phyloP scores from a whole-genome alignment of 352 stramenopile species.

The Thraustotheca clavata region DNA sequence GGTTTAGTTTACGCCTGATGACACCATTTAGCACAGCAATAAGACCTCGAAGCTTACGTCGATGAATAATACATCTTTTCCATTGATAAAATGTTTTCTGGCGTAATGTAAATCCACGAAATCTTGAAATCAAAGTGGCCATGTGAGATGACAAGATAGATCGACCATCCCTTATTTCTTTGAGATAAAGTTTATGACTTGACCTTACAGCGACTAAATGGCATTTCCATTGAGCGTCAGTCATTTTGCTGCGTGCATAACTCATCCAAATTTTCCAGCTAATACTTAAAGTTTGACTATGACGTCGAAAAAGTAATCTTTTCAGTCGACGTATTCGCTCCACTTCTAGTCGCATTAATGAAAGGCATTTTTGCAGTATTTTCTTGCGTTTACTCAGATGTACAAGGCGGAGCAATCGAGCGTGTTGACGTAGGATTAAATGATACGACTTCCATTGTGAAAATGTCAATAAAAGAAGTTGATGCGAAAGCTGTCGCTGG shows the following conservation, averaged over 20 bases:
- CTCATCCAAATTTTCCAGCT: not conserved
- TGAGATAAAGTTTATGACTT: not conserved
- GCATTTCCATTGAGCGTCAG: not conserved
- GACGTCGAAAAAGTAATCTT: not conserved
- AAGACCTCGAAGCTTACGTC: not conserved
- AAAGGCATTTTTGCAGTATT: not conserved
- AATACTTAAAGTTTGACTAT: not conserved
- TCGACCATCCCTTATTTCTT: not conserved
- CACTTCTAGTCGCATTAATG: not conserved
- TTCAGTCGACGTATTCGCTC: not conserved
- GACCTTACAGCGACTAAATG: not conserved
- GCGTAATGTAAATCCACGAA: not conserved
- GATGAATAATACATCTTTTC: not conserved
- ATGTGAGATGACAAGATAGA: conserved; percentile 17
- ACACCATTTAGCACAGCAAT: not conserved
- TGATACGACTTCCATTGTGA: not conserved
- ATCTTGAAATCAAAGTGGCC: not conserved
- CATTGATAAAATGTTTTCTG: not conserved
- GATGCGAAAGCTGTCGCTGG: not conserved
- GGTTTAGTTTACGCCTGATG: not conserved
- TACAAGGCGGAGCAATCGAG: not conserved
- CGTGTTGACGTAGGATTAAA: not conserved
- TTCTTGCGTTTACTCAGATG: not conserved
- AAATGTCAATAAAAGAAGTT: not conserved
- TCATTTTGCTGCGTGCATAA: not conserved